Conservation (phyloP, 2,329 filamentous ascomycete genomes). For the Ophiostoma sp. region DNA sequence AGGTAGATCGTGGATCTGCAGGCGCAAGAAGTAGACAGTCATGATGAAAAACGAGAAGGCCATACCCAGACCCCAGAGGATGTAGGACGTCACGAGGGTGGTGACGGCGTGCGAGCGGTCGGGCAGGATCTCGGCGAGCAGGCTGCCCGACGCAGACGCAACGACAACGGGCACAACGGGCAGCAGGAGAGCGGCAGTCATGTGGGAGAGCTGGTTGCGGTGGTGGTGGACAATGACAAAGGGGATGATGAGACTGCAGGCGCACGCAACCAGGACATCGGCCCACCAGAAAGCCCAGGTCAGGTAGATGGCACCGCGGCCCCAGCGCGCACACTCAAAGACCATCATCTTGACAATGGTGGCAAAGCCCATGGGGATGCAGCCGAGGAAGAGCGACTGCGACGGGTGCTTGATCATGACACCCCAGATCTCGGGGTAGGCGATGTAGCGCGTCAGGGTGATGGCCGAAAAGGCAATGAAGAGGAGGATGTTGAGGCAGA, state of each 20-base stretch:
- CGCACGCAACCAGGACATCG: constrained; percentile 42
- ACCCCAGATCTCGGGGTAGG: constrained; percentile 56
- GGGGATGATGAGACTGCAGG: constrained; percentile 43
- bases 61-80: constrained; percentile 62
- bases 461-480: constrained; percentile 48
- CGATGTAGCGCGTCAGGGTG: constrained; percentile 50
- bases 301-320: constrained; percentile 43
- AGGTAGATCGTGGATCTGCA: constrained; percentile 61
- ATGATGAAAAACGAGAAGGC: constrained; percentile 56
- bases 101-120: constrained; percentile 50
- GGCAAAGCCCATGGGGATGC: constrained; percentile 57
- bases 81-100: constrained; percentile 59
- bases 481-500: constrained; percentile 50
- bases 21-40: constrained; percentile 63
- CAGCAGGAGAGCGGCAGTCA: constrained; percentile 56
- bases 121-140: constrained; percentile 56
- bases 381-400: constrained; percentile 58
- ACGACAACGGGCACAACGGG: constrained; percentile 59
- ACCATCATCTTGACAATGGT: constrained; percentile 58
- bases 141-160: constrained; percentile 57
- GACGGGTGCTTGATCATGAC: constrained; percentile 57
- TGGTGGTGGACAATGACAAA: constrained; percentile 41
- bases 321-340: constrained; percentile 56
- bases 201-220: constrained; percentile 36
- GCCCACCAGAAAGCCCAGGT: constrained; percentile 52